Conservation (phyloP, 768 basidiomycete genomes). For the Amanita phalloides region DNA sequence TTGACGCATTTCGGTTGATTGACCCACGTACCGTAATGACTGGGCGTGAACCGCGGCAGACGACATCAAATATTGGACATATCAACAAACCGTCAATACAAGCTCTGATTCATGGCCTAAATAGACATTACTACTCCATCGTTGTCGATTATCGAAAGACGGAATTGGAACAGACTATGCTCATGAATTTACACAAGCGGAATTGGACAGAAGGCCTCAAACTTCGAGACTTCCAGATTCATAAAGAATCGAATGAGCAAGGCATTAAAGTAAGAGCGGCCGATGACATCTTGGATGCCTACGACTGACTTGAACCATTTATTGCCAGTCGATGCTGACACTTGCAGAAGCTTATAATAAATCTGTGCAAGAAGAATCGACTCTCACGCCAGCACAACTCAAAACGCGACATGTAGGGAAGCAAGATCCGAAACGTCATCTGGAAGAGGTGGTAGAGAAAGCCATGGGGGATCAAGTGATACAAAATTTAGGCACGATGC, state of each 20-base stretch:
- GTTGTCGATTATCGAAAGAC: conserved; percentile 98
- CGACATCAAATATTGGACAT: conserved; percentile 96
- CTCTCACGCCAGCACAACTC: conserved; percentile 85
- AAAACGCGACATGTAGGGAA: conserved; percentile 98
- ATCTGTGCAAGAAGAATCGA: conserved; percentile 95
- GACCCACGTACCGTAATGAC: conserved; percentile 82
- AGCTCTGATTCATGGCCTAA: conserved; percentile 94
- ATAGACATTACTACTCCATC: conserved; percentile 97
- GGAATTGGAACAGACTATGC: conserved; percentile 95
- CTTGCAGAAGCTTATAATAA: conserved; percentile 95
- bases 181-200: conserved; percentile 97
- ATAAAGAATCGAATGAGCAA: conserved; percentile 84
- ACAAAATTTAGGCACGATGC: conserved; percentile 90
- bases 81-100: conserved; percentile 99
- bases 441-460: conserved; percentile 95
- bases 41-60: conserved; percentile 93
- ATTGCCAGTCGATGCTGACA: conserved; percentile 73
- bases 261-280: conserved; percentile 73
- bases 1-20: conserved; percentile 97
- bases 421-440: conserved; percentile 95
- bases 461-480: conserved; percentile 98
- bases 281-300: conserved; percentile 7
- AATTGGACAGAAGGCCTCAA: conserved; percentile 98
- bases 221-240: conserved; percentile 79
- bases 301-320: conserved; percentile 9